Percentiles rank a stretch among this genome's conserved stretches.
Evolutionary conservation across 805 yeast species (phyloP).

Genomic region (Vanderwaltozyma tropicalis): DNA sequence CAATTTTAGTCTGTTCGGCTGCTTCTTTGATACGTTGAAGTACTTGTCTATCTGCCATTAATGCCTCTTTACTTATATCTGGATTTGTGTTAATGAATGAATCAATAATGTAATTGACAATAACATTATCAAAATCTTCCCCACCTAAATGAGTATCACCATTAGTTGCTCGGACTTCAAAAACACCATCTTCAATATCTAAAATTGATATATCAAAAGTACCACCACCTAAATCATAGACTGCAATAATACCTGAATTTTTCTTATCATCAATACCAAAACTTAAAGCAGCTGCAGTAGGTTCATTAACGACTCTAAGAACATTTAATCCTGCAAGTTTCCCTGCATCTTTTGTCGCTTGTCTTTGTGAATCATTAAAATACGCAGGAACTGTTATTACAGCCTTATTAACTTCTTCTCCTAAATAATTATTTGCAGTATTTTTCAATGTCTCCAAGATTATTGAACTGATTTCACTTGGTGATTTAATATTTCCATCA

Average conservation of each 20-base stretch:
- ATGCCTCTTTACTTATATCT: conserved; percentile 26
- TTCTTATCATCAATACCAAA: conserved; percentile 49
- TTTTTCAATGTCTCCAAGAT: conserved; percentile 55
- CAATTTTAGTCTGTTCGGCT: conserved; percentile 69
- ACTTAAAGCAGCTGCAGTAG: conserved; percentile 80
- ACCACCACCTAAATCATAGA: conserved; percentile 76
- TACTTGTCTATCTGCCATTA: conserved; percentile 41
- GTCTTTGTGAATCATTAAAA: conserved; percentile 73
- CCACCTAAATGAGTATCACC: conserved; percentile 85
- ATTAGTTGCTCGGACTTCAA: conserved; percentile 73
- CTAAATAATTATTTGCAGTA: conserved; percentile 50
- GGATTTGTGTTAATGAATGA: conserved; percentile 44
- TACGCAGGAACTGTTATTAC: conserved; percentile 82
- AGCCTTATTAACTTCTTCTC: conserved; percentile 49
- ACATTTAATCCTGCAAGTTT: conserved; percentile 65
- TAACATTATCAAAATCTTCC: conserved; percentile 68
- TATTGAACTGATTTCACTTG: conserved; percentile 61
- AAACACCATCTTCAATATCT: conserved; percentile 71
- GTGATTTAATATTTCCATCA: conserved; percentile 40
- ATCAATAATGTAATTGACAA: conserved; percentile 47
- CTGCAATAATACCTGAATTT: conserved; percentile 33
- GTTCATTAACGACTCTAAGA: conserved; percentile 69
- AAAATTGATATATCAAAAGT: conserved; percentile 73
- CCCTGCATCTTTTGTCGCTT: conserved; percentile 76
- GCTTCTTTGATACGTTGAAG: conserved; percentile 74